Evolutionary conservation across 441 rosid species (phyloP).

Genomic region (Syzygium malaccense): DNA sequence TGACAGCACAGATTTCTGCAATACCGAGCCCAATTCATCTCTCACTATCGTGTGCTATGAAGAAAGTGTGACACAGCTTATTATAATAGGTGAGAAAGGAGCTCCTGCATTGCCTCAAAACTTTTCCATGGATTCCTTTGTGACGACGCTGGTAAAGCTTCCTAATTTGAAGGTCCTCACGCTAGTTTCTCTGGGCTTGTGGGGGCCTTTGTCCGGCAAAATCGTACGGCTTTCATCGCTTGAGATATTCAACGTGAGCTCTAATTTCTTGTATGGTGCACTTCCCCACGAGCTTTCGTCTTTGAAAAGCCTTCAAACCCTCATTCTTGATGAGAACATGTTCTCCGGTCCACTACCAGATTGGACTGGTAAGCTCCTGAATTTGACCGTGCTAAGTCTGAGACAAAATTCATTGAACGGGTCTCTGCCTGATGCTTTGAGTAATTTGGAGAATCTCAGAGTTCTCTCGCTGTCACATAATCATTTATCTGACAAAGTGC

Average conservation of each 20-base stretch:
- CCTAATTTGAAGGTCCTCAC: conserved; percentile 77
- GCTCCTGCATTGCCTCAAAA: conserved; percentile 44
- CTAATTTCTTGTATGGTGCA: conserved; percentile 62
- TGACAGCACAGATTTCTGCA: conserved; percentile 75
- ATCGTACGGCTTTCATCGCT: conserved; percentile 51
- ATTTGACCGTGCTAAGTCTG: conserved; percentile 64
- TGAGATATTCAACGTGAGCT: conserved; percentile 82
- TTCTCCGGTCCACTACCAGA: conserved; percentile 56
- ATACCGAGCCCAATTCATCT: conserved; percentile 47
- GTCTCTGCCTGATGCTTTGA: conserved; percentile 62
- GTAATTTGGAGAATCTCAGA: conserved; percentile 60
- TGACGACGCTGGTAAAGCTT: conserved; percentile 72
- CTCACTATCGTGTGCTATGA: conserved; percentile 79
- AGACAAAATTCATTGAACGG: conserved; percentile 70
- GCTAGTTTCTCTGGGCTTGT: conserved; percentile 75
- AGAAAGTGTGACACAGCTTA: conserved; percentile 75
- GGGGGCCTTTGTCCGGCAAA: conserved; percentile 86
- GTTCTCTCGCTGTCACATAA: conserved; percentile 73
- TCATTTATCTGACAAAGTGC: conserved; percentile 59
- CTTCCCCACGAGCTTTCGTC: conserved; percentile 63
- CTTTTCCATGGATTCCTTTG: conserved; percentile 75
- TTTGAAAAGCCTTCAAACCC: conserved; percentile 54
- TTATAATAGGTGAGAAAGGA: conserved; percentile 50
- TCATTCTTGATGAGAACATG: conserved; percentile 80
- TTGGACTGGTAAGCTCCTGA: conserved; percentile 53